Percentiles rank a stretch among this genome's conserved stretches.
Conservation (phyloP, 2,329 filamentous ascomycete species). For the Ceratocystiopsis sp. region DNA sequence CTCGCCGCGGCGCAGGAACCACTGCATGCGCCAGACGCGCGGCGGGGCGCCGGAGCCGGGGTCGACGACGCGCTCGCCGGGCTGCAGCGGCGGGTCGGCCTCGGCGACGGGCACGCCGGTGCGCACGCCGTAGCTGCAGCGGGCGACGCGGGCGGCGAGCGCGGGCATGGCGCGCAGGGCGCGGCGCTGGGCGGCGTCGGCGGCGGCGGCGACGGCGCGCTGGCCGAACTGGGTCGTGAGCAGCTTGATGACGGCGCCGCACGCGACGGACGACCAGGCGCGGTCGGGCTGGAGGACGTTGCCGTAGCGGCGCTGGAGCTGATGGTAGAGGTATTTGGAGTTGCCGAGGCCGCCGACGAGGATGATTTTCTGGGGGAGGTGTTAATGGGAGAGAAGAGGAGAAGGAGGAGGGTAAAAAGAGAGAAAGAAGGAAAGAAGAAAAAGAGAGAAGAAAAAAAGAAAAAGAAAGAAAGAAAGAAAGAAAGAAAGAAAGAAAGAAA, state of each 20-base stretch:
- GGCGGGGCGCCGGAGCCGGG: background rate
- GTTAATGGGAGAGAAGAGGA: constrained; percentile 10
- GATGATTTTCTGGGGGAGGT: constrained; percentile 27
- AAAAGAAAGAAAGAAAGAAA: background rate
- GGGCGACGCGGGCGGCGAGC: constrained; percentile 3
- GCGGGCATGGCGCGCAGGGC: constrained; percentile 1
- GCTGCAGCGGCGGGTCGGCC: background rate
- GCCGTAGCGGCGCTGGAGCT: constrained; percentile 18
- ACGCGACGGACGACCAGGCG: constrained; percentile 32
- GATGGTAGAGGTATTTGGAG: constrained; percentile 24
- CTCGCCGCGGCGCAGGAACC: constrained; percentile 6
- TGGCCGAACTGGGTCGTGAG: constrained; percentile 2
- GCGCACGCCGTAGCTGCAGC: constrained; percentile 6
- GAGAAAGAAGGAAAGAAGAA: no score
- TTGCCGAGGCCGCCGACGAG: constrained; percentile 32
- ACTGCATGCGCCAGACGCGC: constrained; percentile 7
- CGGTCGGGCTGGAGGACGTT: constrained; percentile 30
- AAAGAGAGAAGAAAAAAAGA: background rate
- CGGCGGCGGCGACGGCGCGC: background rate
- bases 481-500: background rate
- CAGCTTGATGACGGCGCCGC: constrained; percentile 31
- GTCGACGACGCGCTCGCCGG: background rate
- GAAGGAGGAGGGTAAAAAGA: no score
- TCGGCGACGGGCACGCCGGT: constrained; percentile 1
- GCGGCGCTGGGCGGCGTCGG: background rate